A percentile compares a stretch with the other conserved stretches of the same genome.
These are phyloP conservation scores for Globisporangium rhizosaccharum DNA, from an alignment of 352 stramenopile genomes.

Conservation along the genomic window DNA sequence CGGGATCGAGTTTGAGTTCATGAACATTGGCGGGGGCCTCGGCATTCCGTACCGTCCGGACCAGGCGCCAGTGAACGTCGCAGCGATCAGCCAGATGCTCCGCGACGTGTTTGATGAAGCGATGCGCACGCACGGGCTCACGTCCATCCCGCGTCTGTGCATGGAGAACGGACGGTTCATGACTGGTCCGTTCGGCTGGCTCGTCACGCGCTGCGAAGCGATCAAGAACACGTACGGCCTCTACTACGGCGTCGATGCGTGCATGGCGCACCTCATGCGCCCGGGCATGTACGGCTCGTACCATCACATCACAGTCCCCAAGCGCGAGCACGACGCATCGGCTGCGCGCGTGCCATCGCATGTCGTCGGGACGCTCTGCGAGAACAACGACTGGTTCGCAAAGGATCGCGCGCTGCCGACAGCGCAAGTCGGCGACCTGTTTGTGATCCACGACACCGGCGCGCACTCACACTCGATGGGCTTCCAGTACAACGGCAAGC, in stretches of 20 bases:
- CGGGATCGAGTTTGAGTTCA: constrained; percentile 87
- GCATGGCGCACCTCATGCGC: constrained; percentile 89
- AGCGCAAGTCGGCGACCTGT: constrained; percentile 78
- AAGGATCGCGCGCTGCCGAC: constrained; percentile 73
- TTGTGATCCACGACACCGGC: constrained; percentile 88
- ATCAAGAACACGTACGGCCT: constrained; percentile 84
- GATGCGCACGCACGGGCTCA: constrained; percentile 60
- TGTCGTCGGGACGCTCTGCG: constrained; percentile 84
- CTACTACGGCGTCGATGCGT: constrained; percentile 87
- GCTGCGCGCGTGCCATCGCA: constrained; percentile 33
- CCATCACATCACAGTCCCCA: constrained; percentile 83
- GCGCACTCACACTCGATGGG: constrained; percentile 90
- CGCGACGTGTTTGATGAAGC: constrained; percentile 71
- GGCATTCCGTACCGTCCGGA: constrained; percentile 85
- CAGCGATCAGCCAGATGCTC: constrained; percentile 66
- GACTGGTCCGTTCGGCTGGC: constrained; percentile 83
- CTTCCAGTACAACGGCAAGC: constrained; percentile 92
- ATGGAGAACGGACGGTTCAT: constrained; percentile 91
- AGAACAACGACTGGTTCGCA: constrained; percentile 92
- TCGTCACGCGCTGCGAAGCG: constrained; percentile 77
- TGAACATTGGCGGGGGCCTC: constrained; percentile 88
- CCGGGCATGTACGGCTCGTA: constrained; percentile 89
- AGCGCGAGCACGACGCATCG: constrained; percentile 34
- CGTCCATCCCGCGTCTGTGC: constrained; percentile 57
- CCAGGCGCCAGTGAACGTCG: constrained; percentile 62